Evolutionary conservation across 371 early-diverging fungal species (phyloP), one percentile per base, ranked within the genome.

Genomic region (Lichtheimia corymbifera): DNA sequence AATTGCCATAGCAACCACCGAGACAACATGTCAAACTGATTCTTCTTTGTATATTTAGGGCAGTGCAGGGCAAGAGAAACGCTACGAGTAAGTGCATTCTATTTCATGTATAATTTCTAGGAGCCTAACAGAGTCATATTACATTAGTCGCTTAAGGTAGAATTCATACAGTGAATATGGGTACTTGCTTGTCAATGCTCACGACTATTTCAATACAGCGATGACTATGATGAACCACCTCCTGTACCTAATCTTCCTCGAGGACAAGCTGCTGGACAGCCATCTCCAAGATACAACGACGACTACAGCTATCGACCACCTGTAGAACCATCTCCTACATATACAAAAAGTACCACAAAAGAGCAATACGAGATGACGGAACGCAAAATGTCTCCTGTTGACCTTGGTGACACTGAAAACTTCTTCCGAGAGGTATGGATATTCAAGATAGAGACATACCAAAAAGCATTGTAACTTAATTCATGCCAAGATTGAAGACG

Each of bases 401-500:
- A 65, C 17, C 59, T 74, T 18, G 62, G 67, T 27, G 71, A 79
- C 4, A 82, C 75, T 13, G 79, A 82, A 66, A 73, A 68, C 4
- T 82, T 82, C 54, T 82, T 82, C 53, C 63, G 66, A 53, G 82
- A 78, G 65, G 82, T 80, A 70, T 25, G 13, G 24, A 17, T 22
- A n/a, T 50, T 25, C 49, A 27, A 28, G 2, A 14, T 20, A 3
- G 40, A 47, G 4, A 2, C 12, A 25, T 42, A 49, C 55, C 43
- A 7, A 28, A 28, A 28, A 28, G 28, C 28, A 7, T 18, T 59
- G 18, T 28, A 20, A 20, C 53, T 61, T 27, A 13, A 4, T 3
- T 40, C 5, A 4, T 40, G 63, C 17, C 18, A 50, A 91, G 91
- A 80, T 91, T 20, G 87, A 86, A 50, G 79, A 79, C 44, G 85